Conservation (phyloP, 495 filamentous ascomycete species). For the Podospora tetraspora region DNA sequence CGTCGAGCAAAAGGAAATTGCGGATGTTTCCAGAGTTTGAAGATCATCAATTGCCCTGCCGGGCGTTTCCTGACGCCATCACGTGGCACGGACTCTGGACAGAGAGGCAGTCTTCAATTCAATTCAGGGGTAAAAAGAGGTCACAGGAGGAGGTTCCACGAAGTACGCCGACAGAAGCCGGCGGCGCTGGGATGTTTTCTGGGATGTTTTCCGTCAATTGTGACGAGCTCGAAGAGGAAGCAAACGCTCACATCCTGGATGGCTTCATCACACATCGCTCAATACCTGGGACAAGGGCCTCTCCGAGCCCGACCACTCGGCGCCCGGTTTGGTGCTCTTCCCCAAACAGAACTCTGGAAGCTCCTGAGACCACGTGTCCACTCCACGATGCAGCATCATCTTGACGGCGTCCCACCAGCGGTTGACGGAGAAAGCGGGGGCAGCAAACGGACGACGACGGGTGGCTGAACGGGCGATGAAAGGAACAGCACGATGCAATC, state of each 20-base stretch:
- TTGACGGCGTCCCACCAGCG: background rate
- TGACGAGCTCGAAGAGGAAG: background rate
- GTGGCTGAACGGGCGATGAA: background rate
- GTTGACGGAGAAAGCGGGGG: background rate
- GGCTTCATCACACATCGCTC: background rate
- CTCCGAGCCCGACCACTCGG: background rate
- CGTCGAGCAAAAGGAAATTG: background rate
- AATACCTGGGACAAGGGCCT: background rate
- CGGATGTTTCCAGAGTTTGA: background rate
- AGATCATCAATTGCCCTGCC: background rate
- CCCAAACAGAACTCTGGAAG: background rate
- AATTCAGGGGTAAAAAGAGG: background rate
- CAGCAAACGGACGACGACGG: background rate
- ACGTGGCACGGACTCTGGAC: background rate
- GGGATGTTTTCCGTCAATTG: background rate
- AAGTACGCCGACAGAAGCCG: background rate
- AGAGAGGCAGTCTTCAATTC: background rate
- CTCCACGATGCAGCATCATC: background rate
- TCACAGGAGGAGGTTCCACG: background rate
- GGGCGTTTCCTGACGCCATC: background rate
- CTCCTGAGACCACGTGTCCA: background rate
- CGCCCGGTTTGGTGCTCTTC: background rate
- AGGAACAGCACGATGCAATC: background rate
- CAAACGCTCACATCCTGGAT: background rate
- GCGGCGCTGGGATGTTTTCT: background rate